phyloP scores from a whole-genome alignment of 768 basidiomycete genomes.

The Tulasnella sp. region DNA sequence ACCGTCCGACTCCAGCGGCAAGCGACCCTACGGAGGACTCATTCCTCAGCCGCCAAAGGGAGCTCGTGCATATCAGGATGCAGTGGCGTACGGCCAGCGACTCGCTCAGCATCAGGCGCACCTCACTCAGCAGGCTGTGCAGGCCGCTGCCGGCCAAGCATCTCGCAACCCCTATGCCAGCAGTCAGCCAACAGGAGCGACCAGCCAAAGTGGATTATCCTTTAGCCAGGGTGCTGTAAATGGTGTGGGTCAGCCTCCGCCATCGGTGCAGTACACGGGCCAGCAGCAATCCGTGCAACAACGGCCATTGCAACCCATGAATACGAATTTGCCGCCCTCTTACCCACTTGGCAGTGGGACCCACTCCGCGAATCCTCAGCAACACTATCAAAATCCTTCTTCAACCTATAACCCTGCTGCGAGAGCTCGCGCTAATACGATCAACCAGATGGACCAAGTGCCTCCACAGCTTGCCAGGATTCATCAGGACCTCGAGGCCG shows the following conservation, averaged over 20 bases:
- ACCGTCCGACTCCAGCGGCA: too few relatives aligned
- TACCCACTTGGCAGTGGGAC: background rate
- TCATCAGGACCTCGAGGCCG: constrained; percentile 67
- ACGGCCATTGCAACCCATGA: constrained; percentile 26
- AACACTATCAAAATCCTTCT: constrained; percentile 49
- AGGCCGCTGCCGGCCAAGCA: constrained; percentile 62
- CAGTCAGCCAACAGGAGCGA: constrained; percentile 30
- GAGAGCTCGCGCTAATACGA: constrained; percentile 83
- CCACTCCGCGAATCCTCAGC: constrained; percentile 14
- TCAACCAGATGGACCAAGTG: constrained; percentile 87
- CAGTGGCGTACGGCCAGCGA: constrained; percentile 91
- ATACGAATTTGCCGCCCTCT: constrained; percentile 4
- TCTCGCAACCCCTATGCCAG: constrained; percentile 78
- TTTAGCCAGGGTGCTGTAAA: constrained; percentile 31
- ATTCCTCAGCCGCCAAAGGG: constrained; percentile 86
- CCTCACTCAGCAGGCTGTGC: constrained; percentile 67
- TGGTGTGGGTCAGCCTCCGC: constrained; percentile 29
- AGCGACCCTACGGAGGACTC: too few relatives aligned
- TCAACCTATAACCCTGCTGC: constrained; percentile 52
- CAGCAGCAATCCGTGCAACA: constrained; percentile 13
- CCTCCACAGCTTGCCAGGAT: constrained; percentile 83
- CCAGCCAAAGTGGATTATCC: constrained; percentile 4
- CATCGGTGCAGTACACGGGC: constrained; percentile 9
- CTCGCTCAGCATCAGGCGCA: constrained; percentile 83
- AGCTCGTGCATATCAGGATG: constrained; percentile 82